These are phyloP conservation scores for Albophoma yamanashiensis DNA, from an alignment of 2,329 filamentous ascomycete genomes.

Conservation along the genomic window DNA sequence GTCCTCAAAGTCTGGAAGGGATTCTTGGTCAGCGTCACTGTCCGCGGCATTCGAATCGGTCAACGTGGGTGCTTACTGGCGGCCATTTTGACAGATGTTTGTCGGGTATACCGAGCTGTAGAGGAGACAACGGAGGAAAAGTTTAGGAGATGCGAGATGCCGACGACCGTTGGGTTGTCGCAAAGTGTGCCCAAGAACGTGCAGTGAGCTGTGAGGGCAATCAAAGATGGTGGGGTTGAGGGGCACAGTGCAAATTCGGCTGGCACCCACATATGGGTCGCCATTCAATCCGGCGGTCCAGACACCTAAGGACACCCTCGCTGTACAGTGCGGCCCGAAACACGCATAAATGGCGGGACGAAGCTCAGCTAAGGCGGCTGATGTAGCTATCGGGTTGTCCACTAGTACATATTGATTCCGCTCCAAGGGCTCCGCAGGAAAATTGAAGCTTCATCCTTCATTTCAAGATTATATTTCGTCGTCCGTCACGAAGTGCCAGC, in stretches of 20 bases:
- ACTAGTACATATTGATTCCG: background rate
- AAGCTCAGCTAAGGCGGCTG: background rate
- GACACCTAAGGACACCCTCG: background rate
- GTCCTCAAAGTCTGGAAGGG: conserved; percentile 28
- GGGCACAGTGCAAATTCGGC: conserved; percentile 24
- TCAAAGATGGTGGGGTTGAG: conserved; percentile 22
- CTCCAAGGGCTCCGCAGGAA: background rate
- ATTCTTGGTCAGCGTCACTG: conserved; percentile 8
- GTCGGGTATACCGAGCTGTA: background rate
- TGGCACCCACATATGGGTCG: conserved; percentile 9
- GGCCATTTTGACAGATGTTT: conserved; percentile 19
- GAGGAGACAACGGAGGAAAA: background rate
- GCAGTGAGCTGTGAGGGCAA: conserved; percentile 5
- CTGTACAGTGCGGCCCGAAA: background rate
- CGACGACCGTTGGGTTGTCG: conserved; percentile 14
- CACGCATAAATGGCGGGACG: background rate
- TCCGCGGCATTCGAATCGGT: conserved; percentile 5
- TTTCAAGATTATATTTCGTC: background rate
- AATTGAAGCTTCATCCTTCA: background rate
- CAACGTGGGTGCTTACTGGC: conserved; percentile 14
- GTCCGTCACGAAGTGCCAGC: background rate
- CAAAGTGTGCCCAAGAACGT: conserved; percentile 19
- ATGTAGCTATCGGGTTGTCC: background rate
- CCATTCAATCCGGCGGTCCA: conserved; percentile 5
- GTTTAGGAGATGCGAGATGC: background rate